phyloP scores from a whole-genome alignment of 2,329 filamentous ascomycete species.

The Penicillium expansum region DNA sequence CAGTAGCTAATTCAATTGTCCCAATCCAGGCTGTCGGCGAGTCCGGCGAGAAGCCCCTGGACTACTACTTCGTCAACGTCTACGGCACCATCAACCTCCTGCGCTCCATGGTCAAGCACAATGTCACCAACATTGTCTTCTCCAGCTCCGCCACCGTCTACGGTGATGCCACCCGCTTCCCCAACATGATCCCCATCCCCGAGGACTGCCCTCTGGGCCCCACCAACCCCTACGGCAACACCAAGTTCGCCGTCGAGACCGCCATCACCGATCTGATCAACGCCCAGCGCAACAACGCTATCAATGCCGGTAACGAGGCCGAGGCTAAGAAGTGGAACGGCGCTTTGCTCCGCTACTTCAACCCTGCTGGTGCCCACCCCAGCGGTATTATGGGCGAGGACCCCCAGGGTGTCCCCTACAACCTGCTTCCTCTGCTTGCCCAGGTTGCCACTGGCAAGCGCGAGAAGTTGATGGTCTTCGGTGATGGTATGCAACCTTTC shows the following conservation, averaged over 20 bases:
- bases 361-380: conserved; percentile 91
- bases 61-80: conserved; percentile 98
- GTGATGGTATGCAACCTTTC: conserved; percentile 68
- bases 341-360: conserved; percentile 93
- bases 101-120: conserved; percentile 80
- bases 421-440: conserved; percentile 87
- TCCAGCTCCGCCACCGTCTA: conserved; percentile 98
- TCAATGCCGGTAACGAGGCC: conserved; percentile 70
- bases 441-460: conserved; percentile 95
- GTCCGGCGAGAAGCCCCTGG: conserved; percentile 86
- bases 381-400: conserved; percentile 98
- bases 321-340: conserved; percentile 83
- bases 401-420: conserved; percentile 91
- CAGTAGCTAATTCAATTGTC: neutral
- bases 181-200: conserved; percentile 98
- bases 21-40: conserved; percentile 79
- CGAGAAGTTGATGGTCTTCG: conserved; percentile 91
- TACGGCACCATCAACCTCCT: conserved; percentile 86
- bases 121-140: conserved; percentile 96
- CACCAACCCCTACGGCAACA: conserved; percentile 97
- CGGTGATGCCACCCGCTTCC: conserved; percentile 91
- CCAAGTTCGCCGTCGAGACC: conserved; percentile 86
- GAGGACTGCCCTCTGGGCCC: conserved; percentile 94
- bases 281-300: conserved; percentile 76
- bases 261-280: conserved; percentile 90